A percentile compares a stretch with the other conserved stretches of the same genome.
Evolutionary conservation across 2,329 filamentous ascomycete species (phyloP).

Genomic region (Penicillium fuscoglaucum): DNA sequence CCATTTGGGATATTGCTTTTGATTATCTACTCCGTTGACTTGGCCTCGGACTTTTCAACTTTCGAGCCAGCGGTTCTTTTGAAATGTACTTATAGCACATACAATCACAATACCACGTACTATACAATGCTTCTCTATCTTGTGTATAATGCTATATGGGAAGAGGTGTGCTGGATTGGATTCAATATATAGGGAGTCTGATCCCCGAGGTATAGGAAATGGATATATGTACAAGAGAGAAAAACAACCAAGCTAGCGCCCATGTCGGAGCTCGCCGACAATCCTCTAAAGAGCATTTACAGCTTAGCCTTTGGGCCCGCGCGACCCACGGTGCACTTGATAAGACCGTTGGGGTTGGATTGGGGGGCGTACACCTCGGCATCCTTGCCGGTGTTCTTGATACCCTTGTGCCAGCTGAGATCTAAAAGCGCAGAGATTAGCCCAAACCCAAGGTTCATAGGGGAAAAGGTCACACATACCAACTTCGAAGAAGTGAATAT

Average conservation of each 20-base stretch:
- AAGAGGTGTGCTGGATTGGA: not conserved
- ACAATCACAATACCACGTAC: constrained; percentile 17
- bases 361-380: constrained; percentile 95
- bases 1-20: constrained; percentile 27
- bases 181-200: not conserved
- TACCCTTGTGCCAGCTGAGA: constrained; percentile 91
- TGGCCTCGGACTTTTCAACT: constrained; percentile 10
- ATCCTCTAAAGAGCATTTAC: constrained; percentile 20
- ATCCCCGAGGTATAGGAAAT: constrained; percentile 26
- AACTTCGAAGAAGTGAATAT: constrained; percentile 99
- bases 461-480: constrained; percentile 40
- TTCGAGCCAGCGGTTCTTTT: constrained; percentile 12
- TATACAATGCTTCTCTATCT: not conserved
- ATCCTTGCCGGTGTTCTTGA: constrained; percentile 93
- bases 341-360: constrained; percentile 88
- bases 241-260: constrained; percentile 1
- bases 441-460: constrained; percentile 2
- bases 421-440: constrained; percentile 54
- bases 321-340: constrained; percentile 77
- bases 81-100: constrained; percentile 27
- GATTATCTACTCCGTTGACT: constrained; percentile 15
- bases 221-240: constrained; percentile 25
- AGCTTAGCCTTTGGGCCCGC: constrained; percentile 35
- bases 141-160: not conserved
- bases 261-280: constrained; percentile 8